Evolutionary conservation across 345 rosid genomes (phyloP).

Genomic region (Balakata baccata): DNA sequence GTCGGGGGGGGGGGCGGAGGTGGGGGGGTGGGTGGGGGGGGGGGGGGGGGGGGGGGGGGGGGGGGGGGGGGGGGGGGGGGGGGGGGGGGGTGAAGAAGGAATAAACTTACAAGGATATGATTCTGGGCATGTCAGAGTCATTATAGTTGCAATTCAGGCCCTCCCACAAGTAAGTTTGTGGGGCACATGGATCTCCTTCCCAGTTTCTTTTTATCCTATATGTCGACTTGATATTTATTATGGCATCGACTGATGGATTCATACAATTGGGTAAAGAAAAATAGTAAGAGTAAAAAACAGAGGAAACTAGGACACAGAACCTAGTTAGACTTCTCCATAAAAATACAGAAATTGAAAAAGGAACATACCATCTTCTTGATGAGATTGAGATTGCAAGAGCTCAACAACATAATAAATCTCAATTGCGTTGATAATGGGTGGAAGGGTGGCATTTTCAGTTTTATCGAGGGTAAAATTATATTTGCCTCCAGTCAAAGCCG

Average conservation of each 20-base stretch:
- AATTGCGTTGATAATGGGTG: background rate
- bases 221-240: constrained; percentile 27
- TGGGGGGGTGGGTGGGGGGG: no score
- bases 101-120: constrained; percentile 29
- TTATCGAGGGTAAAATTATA: background rate
- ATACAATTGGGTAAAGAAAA: no score
- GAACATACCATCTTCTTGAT: background rate
- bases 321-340: background rate
- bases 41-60: no score
- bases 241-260: constrained; percentile 31
- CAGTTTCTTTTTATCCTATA: constrained; percentile 27
- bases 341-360: background rate
- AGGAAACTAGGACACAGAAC: no score
- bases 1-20: no score
- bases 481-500: background rate
- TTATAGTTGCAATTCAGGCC: constrained; percentile 30
- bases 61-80: no score
- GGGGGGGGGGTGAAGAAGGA: background rate
- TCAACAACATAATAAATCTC: background rate
- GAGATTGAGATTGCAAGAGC: background rate
- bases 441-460: background rate
- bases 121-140: constrained; percentile 10
- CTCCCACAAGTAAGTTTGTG: constrained; percentile 23
- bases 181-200: constrained; percentile 46
- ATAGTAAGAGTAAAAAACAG: no score